Evolutionary conservation across 805 yeast species (phyloP).

Genomic region (Sugiyamaella lignohabitans): DNA sequence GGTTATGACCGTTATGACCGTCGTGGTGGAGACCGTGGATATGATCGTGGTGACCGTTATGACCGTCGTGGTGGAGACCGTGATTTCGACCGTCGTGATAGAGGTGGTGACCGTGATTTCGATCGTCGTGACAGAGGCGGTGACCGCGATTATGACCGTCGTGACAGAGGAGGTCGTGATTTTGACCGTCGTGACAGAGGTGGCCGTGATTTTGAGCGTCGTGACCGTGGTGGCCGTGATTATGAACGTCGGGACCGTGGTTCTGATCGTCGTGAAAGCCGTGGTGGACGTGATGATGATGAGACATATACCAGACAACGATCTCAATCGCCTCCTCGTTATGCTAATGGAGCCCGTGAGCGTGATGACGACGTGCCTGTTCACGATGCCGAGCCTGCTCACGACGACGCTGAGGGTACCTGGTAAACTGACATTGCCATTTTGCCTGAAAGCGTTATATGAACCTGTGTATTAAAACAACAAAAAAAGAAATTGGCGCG

Average conservation of each 20-base stretch:
- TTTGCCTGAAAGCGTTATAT: slow-evolving; percentile 12
- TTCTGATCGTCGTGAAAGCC: slow-evolving; percentile 33
- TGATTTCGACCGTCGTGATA: slow-evolving; percentile 42
- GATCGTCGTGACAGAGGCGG: slow-evolving; percentile 39
- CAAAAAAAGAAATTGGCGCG: too few relatives aligned
- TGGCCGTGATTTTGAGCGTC: slow-evolving; percentile 42
- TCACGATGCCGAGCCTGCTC: not conserved
- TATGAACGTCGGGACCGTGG: slow-evolving; percentile 34
- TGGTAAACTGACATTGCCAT: slow-evolving; percentile 8
- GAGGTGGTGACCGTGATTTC: slow-evolving; percentile 19
- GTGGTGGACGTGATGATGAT: slow-evolving; percentile 41
- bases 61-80: slow-evolving; percentile 38
- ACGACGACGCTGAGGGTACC: slow-evolving; percentile 19
- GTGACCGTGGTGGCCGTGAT: slow-evolving; percentile 39
- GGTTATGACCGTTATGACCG: slow-evolving; percentile 29
- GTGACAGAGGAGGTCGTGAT: slow-evolving; percentile 24
- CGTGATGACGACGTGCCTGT: slow-evolving; percentile 30
- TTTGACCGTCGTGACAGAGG: slow-evolving; percentile 26
- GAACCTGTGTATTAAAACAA: slow-evolving; percentile 2
- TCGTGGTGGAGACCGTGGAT: slow-evolving; percentile 41
- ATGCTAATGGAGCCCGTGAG: slow-evolving; percentile 11
- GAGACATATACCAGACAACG: slow-evolving; percentile 25
- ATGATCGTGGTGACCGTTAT: slow-evolving; percentile 35
- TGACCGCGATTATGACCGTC: slow-evolving; percentile 39
- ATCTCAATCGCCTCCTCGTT: not conserved